These are phyloP conservation scores for Neospora caninum DNA, from an alignment of 169 alveolate species.

Conservation along the genomic window DNA sequence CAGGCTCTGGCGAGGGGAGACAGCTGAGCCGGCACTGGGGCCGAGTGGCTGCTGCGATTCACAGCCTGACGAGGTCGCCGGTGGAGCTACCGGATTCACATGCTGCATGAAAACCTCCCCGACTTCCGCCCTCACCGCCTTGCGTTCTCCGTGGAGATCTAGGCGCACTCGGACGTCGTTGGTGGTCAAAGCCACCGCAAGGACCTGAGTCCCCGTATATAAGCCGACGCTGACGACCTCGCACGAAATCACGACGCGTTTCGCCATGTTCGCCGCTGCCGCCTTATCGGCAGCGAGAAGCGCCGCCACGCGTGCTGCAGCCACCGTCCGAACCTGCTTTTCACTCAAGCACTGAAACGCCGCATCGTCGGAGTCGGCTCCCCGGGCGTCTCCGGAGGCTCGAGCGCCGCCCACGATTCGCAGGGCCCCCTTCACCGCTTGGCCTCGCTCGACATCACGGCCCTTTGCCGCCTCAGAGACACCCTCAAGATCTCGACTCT, in stretches of 20 bases:
- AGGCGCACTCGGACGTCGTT: slow-evolving; percentile 34
- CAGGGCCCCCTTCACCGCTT: neutral
- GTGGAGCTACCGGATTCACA: neutral
- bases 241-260: slow-evolving; percentile 20
- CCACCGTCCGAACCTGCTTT: neutral
- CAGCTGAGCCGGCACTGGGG: neutral
- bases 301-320: slow-evolving; percentile 14
- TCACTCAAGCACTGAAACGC: neutral
- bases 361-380: neutral
- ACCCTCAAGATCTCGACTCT: neutral
- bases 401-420: neutral
- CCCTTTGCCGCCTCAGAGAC: neutral
- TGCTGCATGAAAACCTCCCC: slow-evolving; percentile 64
- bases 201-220: slow-evolving; percentile 59
- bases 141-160: slow-evolving; percentile 11
- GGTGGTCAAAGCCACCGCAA: slow-evolving; percentile 51
- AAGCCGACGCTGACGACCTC: slow-evolving; percentile 41
- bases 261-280: neutral
- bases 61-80: neutral
- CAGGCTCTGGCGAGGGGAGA: no score
- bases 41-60: neutral
- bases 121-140: slow-evolving; percentile 43
- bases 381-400: neutral
- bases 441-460: neutral
- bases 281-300: neutral